Base-by-base conservation (phyloP, 2,329 filamentous ascomycete genomes). In the Sclerotinia subarctica region DNA sequence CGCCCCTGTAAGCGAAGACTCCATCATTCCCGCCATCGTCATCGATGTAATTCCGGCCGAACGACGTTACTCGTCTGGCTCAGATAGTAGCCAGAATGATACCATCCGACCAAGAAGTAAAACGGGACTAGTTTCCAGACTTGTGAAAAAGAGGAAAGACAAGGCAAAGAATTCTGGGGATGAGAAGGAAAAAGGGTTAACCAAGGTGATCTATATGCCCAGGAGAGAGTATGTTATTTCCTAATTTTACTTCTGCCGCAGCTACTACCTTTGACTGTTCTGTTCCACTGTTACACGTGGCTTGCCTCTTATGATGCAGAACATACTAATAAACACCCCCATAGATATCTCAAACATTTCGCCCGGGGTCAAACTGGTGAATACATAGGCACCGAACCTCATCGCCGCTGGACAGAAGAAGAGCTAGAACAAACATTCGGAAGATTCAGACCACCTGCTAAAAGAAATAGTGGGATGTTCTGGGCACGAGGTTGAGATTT, bases 141-240 rank as follows among this genome's bases (percentile, higher is more conserved):
- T 59, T 24, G 64, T 67, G 2, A 67, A 53, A n/a, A 68, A 69
- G 49, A 69, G 67, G 51, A 65, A 68, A 26, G 54, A 68, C 17
- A 71, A 74, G 32, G 70, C 15, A 11, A 66, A 19, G 32, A 24
- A n/a, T 24, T n/a, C 19, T 5, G 63, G 17, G 38, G n/a, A 62
- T 13, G 47, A 67, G 21, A 42, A 60, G n/a, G 66, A 32, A 7
- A 68, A 68, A 47, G 67, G 46, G 5, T 64, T 74, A 19, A 71
- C 72, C 5, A 77, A 75, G 52, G 75, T 76, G 24, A 69, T 76
- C 8, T 76, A 72, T 59, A 77, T 77, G 76, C 76, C 76, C 19
- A 68, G 75, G 54, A 46, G 70, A 42, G 76, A 77, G 29, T 67
- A 67, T 53, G 64, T 46, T 19, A 1, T 13, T 29, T 29, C 8